Base-by-base conservation (phyloP, 1,139 yeast species). In the Yamadazyma sp. region DNA sequence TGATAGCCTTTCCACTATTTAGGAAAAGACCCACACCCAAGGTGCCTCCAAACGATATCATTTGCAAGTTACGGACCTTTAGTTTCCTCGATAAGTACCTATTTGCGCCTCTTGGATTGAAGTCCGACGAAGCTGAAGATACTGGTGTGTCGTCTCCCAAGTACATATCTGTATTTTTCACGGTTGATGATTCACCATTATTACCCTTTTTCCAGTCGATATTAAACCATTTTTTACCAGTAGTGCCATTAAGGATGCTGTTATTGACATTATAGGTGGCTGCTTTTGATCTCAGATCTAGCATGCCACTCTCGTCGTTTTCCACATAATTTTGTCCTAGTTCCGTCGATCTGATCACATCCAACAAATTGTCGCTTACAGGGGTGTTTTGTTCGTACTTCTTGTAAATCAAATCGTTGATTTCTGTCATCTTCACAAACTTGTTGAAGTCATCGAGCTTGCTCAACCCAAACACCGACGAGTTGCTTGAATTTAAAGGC, bases 1-100 rank as follows among this genome's bases (percentile, higher is more conserved):
- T 73, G 37, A 88, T 71, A 1, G 89, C 86, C 48, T 83, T 82
- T 1, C 96, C 95, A n/a, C 86, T 74, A 35, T 85, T 82, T 30
- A 86, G 64, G 46, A 86, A 73, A 13, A 86, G 60, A 0, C 95
- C 95, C n/a, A 86, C 90, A 1, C 95, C 95, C 4, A 86, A 62
- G 0, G 92, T 84, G 1, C 92, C 94, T 2, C 94, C 92, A 31
- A 88, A 68, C 0, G 95, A 86, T 34, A 87, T 82, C 81, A 86
- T 82, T 54, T 85, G 89, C 16, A 86, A 63, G 56, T 87, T 95
- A 22, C 94, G 65, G 9, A 83, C 78, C 43, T 76, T 76, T 24
- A 86, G 64, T 44, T 77, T 78, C 41, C 95, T 67, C 46, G 81
- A 72, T 29, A 52, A 37, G 25, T 41, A 46, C 14, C 49, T 43